A percentile compares a stretch with the other conserved stretches of the same genome.
Evolutionary conservation across 2,329 filamentous ascomycete genomes (phyloP).

Genomic region (Hypoxylon sp.): DNA sequence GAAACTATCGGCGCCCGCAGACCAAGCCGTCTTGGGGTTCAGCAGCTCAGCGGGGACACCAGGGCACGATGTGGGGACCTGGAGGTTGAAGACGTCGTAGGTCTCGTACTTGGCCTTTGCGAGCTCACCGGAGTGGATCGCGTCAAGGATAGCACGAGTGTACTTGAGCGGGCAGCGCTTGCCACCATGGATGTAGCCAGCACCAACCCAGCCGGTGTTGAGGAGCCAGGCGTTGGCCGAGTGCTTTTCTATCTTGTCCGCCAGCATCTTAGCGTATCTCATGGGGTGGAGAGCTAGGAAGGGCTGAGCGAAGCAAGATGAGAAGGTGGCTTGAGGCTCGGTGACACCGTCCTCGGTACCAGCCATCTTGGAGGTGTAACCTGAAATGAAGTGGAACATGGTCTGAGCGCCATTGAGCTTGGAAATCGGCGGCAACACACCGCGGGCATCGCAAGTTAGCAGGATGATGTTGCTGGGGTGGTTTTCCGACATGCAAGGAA

Average conservation of each 20-base stretch:
- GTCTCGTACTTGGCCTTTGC: conserved; percentile 93
- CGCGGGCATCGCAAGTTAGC: conserved; percentile 96
- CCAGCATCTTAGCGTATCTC: conserved; percentile 98
- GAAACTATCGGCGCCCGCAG: conserved; percentile 84
- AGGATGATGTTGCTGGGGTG: conserved; percentile 98
- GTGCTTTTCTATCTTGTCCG: conserved; percentile 96
- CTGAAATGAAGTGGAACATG: conserved; percentile 99
- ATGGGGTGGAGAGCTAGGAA: conserved; percentile 99
- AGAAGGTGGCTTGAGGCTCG: conserved; percentile 98
- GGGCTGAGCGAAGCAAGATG: conserved; percentile 98
- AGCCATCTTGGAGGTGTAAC: conserved; percentile 99
- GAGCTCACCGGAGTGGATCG: conserved; percentile 97
- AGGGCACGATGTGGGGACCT: conserved; percentile 92
- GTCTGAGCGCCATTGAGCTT: conserved; percentile 95
- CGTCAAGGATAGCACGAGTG: conserved; percentile 97
- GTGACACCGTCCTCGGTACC: conserved; percentile 97
- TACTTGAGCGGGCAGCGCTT: conserved; percentile 99
- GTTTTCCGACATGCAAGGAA: conserved; percentile 88
- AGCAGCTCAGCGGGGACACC: conserved; percentile 92
- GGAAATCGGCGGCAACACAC: conserved; percentile 96
- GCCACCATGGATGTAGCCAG: conserved; percentile 87
- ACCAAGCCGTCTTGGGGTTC: conserved; percentile 96
- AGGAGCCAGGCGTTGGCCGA: conserved; percentile 97
- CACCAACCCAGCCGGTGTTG: conserved; percentile 81
- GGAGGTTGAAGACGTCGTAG: conserved; percentile 96